Conservation (phyloP, 768 basidiomycete genomes). For the Hemileccinum rubropunctum region DNA sequence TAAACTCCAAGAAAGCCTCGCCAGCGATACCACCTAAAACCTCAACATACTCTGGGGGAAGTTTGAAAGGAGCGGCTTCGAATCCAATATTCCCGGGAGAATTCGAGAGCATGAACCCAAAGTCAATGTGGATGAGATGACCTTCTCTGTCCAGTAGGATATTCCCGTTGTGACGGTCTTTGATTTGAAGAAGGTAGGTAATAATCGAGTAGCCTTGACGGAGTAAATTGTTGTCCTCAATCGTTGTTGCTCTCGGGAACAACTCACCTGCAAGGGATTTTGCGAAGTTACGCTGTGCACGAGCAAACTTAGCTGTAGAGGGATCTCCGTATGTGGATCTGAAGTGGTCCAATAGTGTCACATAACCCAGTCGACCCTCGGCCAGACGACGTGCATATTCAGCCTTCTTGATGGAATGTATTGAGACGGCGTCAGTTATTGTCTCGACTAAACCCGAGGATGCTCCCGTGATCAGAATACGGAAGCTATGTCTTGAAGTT, state of each 20-base stretch:
- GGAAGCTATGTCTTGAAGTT: constrained; percentile 61
- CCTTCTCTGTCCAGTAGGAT: constrained; percentile 95
- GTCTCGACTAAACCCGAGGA: constrained; percentile 95
- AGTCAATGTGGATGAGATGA: constrained; percentile 95
- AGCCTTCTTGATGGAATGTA: constrained; percentile 99
- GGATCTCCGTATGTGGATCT: constrained; percentile 86
- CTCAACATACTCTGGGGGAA: constrained; percentile 93
- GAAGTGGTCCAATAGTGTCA: constrained; percentile 91
- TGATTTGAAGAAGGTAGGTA: constrained; percentile 96
- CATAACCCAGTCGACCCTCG: constrained; percentile 78
- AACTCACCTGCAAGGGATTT: constrained; percentile 78
- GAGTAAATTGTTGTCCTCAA: not conserved
- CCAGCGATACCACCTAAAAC: constrained; percentile 86
- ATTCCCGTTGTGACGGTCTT: constrained; percentile 98
- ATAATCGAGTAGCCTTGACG: constrained; percentile 83
- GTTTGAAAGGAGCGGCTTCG: constrained; percentile 99
- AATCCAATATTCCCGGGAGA: constrained; percentile 98
- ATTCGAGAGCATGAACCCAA: constrained; percentile 96
- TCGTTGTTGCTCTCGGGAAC: not conserved
- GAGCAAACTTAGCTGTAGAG: constrained; percentile 78
- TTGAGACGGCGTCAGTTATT: constrained; percentile 96
- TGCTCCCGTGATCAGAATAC: constrained; percentile 92
- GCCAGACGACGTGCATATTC: constrained; percentile 90
- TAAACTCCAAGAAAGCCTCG: constrained; percentile 80
- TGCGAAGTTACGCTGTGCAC: constrained; percentile 93